Percentiles rank a stretch among this genome's conserved stretches.
Evolutionary conservation across 2,329 filamentous ascomycete genomes (phyloP).

Genomic region (Aspergillus ruber): DNA sequence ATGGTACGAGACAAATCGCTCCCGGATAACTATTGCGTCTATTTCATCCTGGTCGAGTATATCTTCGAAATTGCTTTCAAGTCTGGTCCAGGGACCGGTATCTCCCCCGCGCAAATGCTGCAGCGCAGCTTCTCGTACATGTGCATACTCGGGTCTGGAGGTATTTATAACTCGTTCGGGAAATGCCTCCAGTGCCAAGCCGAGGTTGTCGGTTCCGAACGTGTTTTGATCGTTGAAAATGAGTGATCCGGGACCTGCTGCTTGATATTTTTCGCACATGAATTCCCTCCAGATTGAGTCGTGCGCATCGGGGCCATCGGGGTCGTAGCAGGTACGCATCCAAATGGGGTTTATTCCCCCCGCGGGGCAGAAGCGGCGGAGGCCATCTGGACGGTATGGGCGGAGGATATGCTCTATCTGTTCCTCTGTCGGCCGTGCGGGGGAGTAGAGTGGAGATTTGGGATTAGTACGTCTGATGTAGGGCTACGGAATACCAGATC

Average conservation of each 20-base stretch:
- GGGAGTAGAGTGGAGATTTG: neutral
- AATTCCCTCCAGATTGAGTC: neutral
- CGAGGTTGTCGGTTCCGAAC: too few species aligned
- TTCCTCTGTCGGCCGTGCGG: neutral
- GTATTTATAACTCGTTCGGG: too few species aligned
- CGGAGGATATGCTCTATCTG: neutral
- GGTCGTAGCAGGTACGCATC: neutral
- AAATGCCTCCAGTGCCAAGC: too few species aligned
- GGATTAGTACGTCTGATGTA: neutral
- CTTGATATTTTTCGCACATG: neutral
- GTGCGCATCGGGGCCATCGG: neutral
- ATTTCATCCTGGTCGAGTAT: neutral
- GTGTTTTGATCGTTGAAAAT: too few species aligned
- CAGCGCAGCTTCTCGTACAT: too few species aligned
- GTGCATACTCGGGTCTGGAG: too few species aligned
- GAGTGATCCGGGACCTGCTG: too few species aligned
- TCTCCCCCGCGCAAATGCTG: too few species aligned
- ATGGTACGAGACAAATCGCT: neutral
- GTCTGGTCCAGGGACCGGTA: too few species aligned
- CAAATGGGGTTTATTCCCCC: neutral
- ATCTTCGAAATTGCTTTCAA: too few species aligned
- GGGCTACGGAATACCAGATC: neutral
- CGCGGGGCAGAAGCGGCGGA: neutral
- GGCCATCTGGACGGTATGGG: neutral
- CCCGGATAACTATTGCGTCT: neutral